Base-by-base conservation (phyloP, 805 yeast genomes). In the Priceomyces haplophilus region DNA sequence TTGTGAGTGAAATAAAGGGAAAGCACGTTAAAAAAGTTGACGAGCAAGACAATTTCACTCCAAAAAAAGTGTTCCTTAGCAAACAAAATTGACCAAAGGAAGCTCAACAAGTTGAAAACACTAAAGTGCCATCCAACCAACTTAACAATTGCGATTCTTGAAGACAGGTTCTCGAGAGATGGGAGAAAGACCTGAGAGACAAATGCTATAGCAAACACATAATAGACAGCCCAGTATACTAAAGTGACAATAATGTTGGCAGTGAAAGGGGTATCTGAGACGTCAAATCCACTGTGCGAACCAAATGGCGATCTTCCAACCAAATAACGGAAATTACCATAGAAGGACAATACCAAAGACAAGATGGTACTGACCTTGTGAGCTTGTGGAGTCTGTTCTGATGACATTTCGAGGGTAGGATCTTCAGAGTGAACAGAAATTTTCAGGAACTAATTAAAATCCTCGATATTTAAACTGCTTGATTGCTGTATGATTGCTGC, bases 241-340 rank as follows among this genome's bases (percentile, higher is more conserved):
- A 78, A 59, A 2, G 73, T 60, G 12, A 80, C 67, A 11, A 79
- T 44, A 10, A 73, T 58, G 45, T 74, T 72, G 12, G 80, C 79
- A 2, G 88, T 76, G 68, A 86, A 86, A 11, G 95, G 93, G 2
- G 93, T 87, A 52, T 75, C 69, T 4, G 73, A 74, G 6, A 77
- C 77, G 37, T 76, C 72, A 57, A 69, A 73, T 23, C 80, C 78
- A 43, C 72, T 69, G 48, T 73, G 64, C 38, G 72, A 67, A 38
- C 72, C 63, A 27, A 65, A 67, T 17, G 73, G 72, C 34, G 75
- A 69, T 42, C 80, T 70, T 33, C 85, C 85, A 23, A 80, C 71
- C 29, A 80, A 70, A 58, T 79, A 79, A 44, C 77, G 71, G 44
- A 80, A 49, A 46, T 78, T 73, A 29, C 82, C 84, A 51, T 76